These are phyloP conservation scores for Clonostachys byssicola DNA, from an alignment of 2,329 filamentous ascomycete species.

Conservation along the genomic window DNA sequence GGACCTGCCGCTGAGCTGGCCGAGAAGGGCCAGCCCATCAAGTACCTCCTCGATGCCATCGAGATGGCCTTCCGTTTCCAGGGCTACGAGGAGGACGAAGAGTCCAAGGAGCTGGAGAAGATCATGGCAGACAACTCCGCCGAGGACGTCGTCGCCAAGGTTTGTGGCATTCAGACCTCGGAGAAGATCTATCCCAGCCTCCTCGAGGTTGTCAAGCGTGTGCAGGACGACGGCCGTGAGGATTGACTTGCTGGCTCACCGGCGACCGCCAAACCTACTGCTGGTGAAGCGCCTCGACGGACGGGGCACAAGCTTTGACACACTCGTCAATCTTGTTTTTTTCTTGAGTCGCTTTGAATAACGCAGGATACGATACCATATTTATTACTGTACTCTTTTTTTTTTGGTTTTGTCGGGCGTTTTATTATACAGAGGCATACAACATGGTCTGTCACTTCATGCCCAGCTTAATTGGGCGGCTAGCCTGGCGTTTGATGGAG, in stretches of 20 bases:
- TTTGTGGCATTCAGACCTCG: constrained; percentile 73
- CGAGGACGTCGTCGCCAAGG: constrained; percentile 71
- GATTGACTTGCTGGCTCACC: constrained; percentile 26
- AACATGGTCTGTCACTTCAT: no score
- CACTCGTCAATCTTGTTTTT: not conserved
- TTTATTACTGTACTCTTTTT: no score
- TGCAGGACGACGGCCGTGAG: constrained; percentile 60
- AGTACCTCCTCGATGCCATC: constrained; percentile 73
- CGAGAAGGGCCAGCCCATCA: constrained; percentile 70
- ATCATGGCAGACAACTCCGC: constrained; percentile 74
- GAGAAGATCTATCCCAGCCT: constrained; percentile 78
- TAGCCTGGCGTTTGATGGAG: no score
- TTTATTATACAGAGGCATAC: no score
- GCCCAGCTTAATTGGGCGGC: no score
- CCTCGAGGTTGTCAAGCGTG: constrained; percentile 74
- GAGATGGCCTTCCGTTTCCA: constrained; percentile 96
- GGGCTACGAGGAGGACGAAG: constrained; percentile 86
- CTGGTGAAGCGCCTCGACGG: not conserved
- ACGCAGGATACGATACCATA: no score
- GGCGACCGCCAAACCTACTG: not conserved
- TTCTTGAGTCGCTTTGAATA: no score
- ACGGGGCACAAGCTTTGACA: not conserved
- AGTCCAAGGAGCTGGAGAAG: constrained; percentile 80
- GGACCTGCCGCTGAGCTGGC: constrained; percentile 87
- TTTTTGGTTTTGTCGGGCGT: no score